Evolutionary conservation across 1,284 basidiomycete species (phyloP).

Genomic region (Pyrrhoderma noxium): DNA sequence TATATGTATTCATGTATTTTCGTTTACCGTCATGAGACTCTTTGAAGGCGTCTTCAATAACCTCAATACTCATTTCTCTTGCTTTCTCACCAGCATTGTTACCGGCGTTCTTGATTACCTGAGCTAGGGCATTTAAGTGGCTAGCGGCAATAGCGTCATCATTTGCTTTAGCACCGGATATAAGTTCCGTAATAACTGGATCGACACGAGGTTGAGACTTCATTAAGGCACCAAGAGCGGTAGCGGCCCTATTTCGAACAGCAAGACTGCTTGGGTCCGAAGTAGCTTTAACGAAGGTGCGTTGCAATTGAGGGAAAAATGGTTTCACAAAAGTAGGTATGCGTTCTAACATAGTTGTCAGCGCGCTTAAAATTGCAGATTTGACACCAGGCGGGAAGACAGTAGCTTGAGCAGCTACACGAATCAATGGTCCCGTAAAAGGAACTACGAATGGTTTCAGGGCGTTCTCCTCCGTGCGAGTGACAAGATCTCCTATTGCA

Average conservation of each 20-base stretch:
- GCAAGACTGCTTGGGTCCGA: constrained; percentile 74
- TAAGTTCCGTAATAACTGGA: constrained; percentile 84
- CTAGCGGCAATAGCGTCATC: constrained; percentile 75
- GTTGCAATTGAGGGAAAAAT: constrained; percentile 97
- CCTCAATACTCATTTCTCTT: constrained; percentile 63
- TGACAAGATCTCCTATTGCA: constrained; percentile 91
- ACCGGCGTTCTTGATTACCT: constrained; percentile 68
- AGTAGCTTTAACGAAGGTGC: constrained; percentile 94
- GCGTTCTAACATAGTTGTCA: constrained; percentile 74
- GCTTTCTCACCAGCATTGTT: constrained; percentile 75
- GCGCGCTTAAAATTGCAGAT: constrained; percentile 76
- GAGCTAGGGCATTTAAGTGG: constrained; percentile 68
- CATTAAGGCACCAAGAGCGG: constrained; percentile 91
- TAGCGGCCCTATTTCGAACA: constrained; percentile 78
- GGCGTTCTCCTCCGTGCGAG: constrained; percentile 80
- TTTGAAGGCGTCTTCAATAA: constrained; percentile 76
- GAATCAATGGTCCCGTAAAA: constrained; percentile 94
- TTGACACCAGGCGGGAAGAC: constrained; percentile 89
- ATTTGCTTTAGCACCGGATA: constrained; percentile 58
- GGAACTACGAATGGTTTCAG: constrained; percentile 97
- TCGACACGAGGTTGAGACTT: constrained; percentile 79
- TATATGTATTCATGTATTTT: not conserved
- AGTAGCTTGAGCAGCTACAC: constrained; percentile 83
- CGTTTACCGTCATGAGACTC: constrained; percentile 59
- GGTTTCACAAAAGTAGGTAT: constrained; percentile 91